Percentiles rank a stretch among this genome's conserved stretches.
These are phyloP conservation scores for Metarhizium humberi DNA, from an alignment of 2,329 filamentous ascomycete species.

Conservation along the genomic window DNA sequence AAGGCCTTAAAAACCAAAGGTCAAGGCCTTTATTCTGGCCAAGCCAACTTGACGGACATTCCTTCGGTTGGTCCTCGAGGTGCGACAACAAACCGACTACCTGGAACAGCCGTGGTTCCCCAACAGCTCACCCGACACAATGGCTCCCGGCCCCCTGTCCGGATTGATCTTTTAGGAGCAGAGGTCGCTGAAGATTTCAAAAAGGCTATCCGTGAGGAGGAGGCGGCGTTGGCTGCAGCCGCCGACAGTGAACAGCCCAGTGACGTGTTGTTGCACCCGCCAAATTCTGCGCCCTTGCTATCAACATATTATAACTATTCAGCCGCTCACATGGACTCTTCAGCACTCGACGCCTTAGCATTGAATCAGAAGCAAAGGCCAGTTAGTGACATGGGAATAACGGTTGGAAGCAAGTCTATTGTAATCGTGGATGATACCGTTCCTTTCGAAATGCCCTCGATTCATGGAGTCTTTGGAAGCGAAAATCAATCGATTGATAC, in stretches of 20 bases:
- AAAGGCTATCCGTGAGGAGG: constrained; percentile 62
- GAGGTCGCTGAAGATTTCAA: constrained; percentile 72
- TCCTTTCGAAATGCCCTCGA: constrained; percentile 36
- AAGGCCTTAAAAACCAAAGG: constrained; percentile 62
- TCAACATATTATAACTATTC: constrained; percentile 31
- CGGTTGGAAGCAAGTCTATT: constrained; percentile 79
- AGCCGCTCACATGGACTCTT: constrained; percentile 32
- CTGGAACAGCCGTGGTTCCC: constrained; percentile 51
- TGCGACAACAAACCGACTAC: constrained; percentile 47
- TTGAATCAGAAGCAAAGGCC: constrained; percentile 28
- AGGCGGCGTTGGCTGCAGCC: constrained; percentile 18
- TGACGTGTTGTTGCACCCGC: constrained; percentile 10
- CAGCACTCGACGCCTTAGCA: constrained; percentile 23
- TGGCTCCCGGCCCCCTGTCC: constrained; percentile 43
- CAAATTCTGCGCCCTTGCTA: constrained; percentile 17
- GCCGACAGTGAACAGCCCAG: constrained; percentile 26
- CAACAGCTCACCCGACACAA: constrained; percentile 37
- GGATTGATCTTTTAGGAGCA: constrained; percentile 77
- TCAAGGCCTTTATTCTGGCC: constrained; percentile 32
- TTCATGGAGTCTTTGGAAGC: constrained; percentile 36
- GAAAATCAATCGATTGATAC: constrained; percentile 40
- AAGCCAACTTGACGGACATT: constrained; percentile 38
- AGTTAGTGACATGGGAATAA: constrained; percentile 50
- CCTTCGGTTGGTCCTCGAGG: constrained; percentile 40
- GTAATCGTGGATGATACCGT: constrained; percentile 70